phyloP scores from a whole-genome alignment of 2,329 filamentous ascomycete genomes.

The Pestalotiopsis sp. region DNA sequence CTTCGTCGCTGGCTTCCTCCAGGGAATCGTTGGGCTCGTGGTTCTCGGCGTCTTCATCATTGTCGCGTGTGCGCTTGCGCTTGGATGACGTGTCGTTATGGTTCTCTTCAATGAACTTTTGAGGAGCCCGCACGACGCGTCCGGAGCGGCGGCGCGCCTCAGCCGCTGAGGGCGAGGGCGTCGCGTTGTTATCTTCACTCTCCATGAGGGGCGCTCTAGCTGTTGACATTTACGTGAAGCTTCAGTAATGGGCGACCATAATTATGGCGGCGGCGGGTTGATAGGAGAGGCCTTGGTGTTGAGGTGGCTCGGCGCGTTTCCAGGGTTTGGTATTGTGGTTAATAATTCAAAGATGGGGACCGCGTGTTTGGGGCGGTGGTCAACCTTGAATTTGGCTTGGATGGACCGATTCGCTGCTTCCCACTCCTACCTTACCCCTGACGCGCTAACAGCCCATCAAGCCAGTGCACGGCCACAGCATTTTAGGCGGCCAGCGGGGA shows the following conservation, averaged over 20 bases:
- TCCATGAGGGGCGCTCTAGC: slow-evolving; percentile 52
- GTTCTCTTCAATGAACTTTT: slow-evolving; percentile 61
- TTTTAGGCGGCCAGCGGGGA: neutral
- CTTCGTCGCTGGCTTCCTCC: slow-evolving; percentile 29
- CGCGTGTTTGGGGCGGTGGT: slow-evolving; percentile 9
- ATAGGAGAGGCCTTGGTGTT: neutral
- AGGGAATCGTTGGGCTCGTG: slow-evolving; percentile 21
- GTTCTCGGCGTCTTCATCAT: slow-evolving; percentile 42
- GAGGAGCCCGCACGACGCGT: slow-evolving; percentile 65
- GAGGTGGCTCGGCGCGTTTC: slow-evolving; percentile 4
- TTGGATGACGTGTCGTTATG: slow-evolving; percentile 47
- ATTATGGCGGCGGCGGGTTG: slow-evolving; percentile 8
- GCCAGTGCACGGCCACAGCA: neutral
- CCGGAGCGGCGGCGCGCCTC: slow-evolving; percentile 67
- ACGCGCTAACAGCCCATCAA: neutral
- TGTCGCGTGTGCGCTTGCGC: slow-evolving; percentile 56
- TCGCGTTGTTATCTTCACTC: slow-evolving; percentile 59
- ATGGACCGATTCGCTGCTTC: neutral
- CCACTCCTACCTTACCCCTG: neutral
- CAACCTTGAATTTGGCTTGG: slow-evolving; percentile 4
- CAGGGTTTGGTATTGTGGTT: slow-evolving; percentile 12
- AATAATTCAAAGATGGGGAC: neutral
- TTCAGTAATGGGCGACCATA: slow-evolving; percentile 29
- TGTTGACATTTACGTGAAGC: slow-evolving; percentile 40
- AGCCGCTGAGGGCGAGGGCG: slow-evolving; percentile 52